Conservation (phyloP, 1,284 basidiomycete species). For the Chalciporus sp. region DNA sequence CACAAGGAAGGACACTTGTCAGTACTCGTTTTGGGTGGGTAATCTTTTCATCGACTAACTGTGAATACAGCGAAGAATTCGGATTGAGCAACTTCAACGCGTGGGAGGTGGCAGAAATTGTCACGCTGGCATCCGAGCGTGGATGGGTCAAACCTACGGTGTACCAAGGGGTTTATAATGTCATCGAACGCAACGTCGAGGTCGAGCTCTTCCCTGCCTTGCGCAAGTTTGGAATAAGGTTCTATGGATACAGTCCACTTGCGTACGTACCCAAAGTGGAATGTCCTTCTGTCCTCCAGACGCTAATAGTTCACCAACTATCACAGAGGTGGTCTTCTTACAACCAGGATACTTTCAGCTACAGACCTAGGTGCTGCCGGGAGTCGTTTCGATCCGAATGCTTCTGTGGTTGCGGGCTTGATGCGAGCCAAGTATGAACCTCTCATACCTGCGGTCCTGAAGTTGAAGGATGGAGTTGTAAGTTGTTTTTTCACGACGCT, state of each 20-base stretch:
- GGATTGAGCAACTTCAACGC: slow-evolving; percentile 46
- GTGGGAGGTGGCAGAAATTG: slow-evolving; percentile 45
- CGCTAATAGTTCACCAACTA: too few relatives aligned
- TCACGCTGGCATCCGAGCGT: slow-evolving; percentile 34
- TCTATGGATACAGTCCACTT: slow-evolving; percentile 50
- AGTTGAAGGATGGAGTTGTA: slow-evolving; percentile 9
- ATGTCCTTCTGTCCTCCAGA: too few relatives aligned
- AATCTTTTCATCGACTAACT: background rate
- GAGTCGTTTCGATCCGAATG: too few relatives aligned
- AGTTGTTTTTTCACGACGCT: background rate
- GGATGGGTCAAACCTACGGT: slow-evolving; percentile 35
- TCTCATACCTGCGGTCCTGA: slow-evolving; percentile 4
- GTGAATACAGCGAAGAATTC: slow-evolving; percentile 36
- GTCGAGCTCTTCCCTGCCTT: slow-evolving; percentile 46
- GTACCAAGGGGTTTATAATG: slow-evolving; percentile 41
- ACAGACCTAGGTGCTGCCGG: too few relatives aligned
- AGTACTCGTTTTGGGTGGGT: background rate
- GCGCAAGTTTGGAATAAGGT: slow-evolving; percentile 45
- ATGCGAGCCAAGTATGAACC: background rate
- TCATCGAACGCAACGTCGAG: slow-evolving; percentile 44
- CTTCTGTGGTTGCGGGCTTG: background rate
- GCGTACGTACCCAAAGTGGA: slow-evolving; percentile 32
- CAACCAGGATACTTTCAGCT: slow-evolving; percentile 1
- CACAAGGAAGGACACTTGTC: background rate
- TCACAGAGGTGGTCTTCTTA: too few relatives aligned